Evolutionary conservation across 1,284 basidiomycete genomes (phyloP), one percentile per base, ranked within the genome.

Genomic region (Hortiboletus rubellus): DNA sequence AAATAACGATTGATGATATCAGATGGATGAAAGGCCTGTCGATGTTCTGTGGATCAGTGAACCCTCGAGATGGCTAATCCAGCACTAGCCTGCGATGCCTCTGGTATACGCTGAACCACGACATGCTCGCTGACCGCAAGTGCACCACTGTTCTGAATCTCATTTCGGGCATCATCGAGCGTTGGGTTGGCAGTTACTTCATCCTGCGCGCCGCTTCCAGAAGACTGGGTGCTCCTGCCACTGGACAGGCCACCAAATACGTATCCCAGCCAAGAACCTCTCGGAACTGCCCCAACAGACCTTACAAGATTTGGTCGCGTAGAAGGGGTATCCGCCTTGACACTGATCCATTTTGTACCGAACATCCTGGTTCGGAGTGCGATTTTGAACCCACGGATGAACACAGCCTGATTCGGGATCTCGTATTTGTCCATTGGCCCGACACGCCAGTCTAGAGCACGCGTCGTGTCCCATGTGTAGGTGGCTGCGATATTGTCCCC

Each of bases 301-400:
- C 33, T 34, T 12, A 12, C 33, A 34, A 6, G 33, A 34, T 34
- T 34, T 34, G 33, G 33, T 34, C 33, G 33, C 4, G 33, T 34
- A 34, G 33, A 34, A 34, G 55, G 38, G 10, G 14, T 6, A 41
- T 51, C 55, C 1, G 44, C 49, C 10, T 22, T 51, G n/a, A 51
- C 55, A 3, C 40, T 52, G 43, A 58, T 58, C 49, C 52, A 31
- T 33, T 37, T 54, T 7, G 24, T 30, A 9, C 59, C 49, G 2
- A 58, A 52, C 24, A 55, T 41, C 11, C 55, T 42, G 5, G 46
- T 54, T 7, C 54, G 41, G 10, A 50, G 36, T 15, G 60, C 52
- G 11, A 61, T 27, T 50, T 64, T 55, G 54, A 59, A 59, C 27
- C 62, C 22, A 22, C 22, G 22, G 3, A 22, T 22, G 22, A 22